Base-by-base conservation (phyloP, 495 filamentous ascomycete genomes). In the Penicillium atrosanguineum region DNA sequence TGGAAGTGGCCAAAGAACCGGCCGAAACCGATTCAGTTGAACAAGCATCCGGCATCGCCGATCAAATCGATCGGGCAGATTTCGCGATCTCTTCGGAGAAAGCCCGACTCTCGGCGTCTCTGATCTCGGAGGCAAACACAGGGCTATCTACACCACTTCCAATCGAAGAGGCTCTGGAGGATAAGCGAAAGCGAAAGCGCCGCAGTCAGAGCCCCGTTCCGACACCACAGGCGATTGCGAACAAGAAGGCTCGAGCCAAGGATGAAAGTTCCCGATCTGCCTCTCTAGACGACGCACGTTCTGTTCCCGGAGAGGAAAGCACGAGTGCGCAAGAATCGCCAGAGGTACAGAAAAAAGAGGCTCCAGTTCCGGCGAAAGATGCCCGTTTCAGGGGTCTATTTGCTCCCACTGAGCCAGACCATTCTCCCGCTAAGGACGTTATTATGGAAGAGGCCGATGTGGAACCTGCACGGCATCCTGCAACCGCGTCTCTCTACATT, bases 401-500 rank as follows among this genome's bases (percentile, higher is more conserved):
- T 51, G 65, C 73, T n/a, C 51, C 64, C 18, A 46, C 53, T 7
- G 61, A 61, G 38, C 42, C 49, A 15, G 61, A 61, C 8, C 60
- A 59, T 52, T 61, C 64, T 44, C 59, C 64, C 12, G 21, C 50
- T 16, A 48, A 53, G 36, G 68, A 67, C 28, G 55, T 68, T 16
- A 57, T 52, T 16, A 76, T 57, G 65, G 70, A 76, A 46, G 83
- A 79, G 50, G 72, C 52, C 23, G 55, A 74, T 20, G 78, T 87
- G 26, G 74, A 76, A 42, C 87, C 91, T 11, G 83, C 92, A 4
- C 69, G 88, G 23, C 94, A 97, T 72, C 82, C 87, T 11, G 90
- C 90, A 2, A 98, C 94, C 6, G 66, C 86, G 29, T 85, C 90
- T 38, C 76, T 98, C 44, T 98, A 97, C 73, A 95, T 98, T 62